Conservation (phyloP, 495 filamentous ascomycete species). For the Cairneyella variabilis region DNA sequence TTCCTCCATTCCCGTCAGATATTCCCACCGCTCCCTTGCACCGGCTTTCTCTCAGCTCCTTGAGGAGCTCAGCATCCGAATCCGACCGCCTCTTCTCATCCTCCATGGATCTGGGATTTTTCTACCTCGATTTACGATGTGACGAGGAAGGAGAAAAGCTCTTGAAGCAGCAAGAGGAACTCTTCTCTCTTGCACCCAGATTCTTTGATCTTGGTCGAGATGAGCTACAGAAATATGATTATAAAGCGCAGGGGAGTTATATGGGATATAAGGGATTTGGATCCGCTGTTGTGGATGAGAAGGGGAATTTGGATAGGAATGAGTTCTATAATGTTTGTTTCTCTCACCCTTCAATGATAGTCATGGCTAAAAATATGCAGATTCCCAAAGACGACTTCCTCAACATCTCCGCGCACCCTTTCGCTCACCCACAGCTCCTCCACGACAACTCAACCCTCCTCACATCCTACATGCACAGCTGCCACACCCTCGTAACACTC, state of each 20-base stretch:
- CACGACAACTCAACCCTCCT: conserved; percentile 37
- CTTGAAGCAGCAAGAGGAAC: conserved; percentile 37
- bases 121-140: conserved; percentile 53
- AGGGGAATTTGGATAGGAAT: conserved; percentile 52
- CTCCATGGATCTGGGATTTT: conserved; percentile 56
- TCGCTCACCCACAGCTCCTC: conserved; percentile 44
- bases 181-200: conserved; percentile 42
- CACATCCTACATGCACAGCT: conserved; percentile 40
- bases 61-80: conserved; percentile 40
- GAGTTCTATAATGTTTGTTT: conserved; percentile 59
- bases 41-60: conserved; percentile 48
- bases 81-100: conserved; percentile 41
- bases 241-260: conserved; percentile 33
- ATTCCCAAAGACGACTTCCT: conserved; percentile 53
- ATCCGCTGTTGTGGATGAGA: conserved; percentile 42
- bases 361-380: conserved; percentile 8
- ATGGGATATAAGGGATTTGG: conserved; percentile 58
- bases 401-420: conserved; percentile 31
- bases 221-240: conserved; percentile 52
- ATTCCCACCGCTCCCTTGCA: conserved; percentile 51
- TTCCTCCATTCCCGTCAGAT: conserved; percentile 48
- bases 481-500: conserved; percentile 45
- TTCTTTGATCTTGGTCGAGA: conserved; percentile 47
- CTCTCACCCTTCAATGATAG: conserved; percentile 1
- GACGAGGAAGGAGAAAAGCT: conserved; percentile 37